Conservation (phyloP, 306 rosid species). For the Carpinus fangiana region DNA sequence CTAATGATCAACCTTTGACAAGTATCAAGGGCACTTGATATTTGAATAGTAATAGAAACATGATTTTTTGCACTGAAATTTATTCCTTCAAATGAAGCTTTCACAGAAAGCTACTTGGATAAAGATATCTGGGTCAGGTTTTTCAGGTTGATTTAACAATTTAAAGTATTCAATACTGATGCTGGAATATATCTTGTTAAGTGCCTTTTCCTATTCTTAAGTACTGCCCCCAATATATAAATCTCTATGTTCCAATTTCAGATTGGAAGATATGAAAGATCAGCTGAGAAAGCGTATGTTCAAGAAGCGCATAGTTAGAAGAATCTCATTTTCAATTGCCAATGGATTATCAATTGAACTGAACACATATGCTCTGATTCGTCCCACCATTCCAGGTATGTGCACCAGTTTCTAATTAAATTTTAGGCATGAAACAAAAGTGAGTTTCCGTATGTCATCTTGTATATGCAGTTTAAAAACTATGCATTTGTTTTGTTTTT, state of each 20-base stretch:
- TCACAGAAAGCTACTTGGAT: conserved; percentile 8
- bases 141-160: conserved; percentile 10
- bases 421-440: conserved; percentile 12
- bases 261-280: conserved; percentile 85
- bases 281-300: conserved; percentile 91
- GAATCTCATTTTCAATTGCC: conserved; percentile 59
- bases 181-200: too few species aligned
- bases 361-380: conserved; percentile 80
- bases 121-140: conserved; percentile 17
- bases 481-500: neutral
- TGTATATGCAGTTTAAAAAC: conserved; percentile 26
- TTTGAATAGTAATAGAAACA: neutral
- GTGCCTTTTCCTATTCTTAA: too few species aligned
- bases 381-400: conserved; percentile 78
- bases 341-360: conserved; percentile 72
- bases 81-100: neutral
- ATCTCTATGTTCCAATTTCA: conserved; percentile 36
- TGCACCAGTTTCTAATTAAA: conserved; percentile 13
- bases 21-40: neutral
- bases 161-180: too few species aligned
- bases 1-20: neutral
- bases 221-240: neutral
- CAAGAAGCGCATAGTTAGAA: conserved; percentile 76
- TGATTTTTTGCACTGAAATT: neutral
- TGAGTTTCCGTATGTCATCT: conserved; percentile 26